These are phyloP conservation scores for Pisolithus microcarpus DNA, from an alignment of 768 basidiomycete species.

Conservation along the genomic window DNA sequence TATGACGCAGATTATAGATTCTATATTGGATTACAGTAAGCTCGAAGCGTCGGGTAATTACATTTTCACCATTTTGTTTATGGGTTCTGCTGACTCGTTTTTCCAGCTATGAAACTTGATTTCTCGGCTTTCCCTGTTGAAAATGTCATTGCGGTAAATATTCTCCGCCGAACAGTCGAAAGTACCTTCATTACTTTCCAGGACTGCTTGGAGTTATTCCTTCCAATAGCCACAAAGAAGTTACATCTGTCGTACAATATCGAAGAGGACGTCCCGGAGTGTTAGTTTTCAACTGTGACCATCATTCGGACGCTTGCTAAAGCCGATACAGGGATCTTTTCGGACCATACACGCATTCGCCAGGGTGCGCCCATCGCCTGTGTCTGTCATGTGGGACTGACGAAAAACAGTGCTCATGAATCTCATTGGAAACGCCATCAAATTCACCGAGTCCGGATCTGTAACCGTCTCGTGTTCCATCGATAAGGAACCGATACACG, in stretches of 20 bases:
- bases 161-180: not conserved
- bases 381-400: not conserved
- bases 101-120: slow-evolving; percentile 60
- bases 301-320: not conserved
- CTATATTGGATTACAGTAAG: slow-evolving; percentile 74
- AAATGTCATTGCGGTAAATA: slow-evolving; percentile 59
- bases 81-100: not conserved
- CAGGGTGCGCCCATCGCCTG: slow-evolving; percentile 39
- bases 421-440: slow-evolving; percentile 69
- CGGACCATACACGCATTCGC: slow-evolving; percentile 67
- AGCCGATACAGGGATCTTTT: slow-evolving; percentile 47
- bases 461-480: slow-evolving; percentile 57
- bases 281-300: slow-evolving; percentile 28
- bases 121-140: slow-evolving; percentile 60
- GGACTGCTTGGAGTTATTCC: slow-evolving; percentile 73
- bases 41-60: slow-evolving; percentile 60
- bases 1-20: slow-evolving; percentile 60
- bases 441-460: slow-evolving; percentile 59
- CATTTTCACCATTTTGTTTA: not conserved
- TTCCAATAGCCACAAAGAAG: slow-evolving; percentile 71
- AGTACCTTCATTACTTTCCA: slow-evolving; percentile 12
- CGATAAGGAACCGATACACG: slow-evolving; percentile 30
- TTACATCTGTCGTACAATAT: slow-evolving; percentile 70
- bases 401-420: slow-evolving; percentile 58
- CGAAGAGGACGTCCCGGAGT: slow-evolving; percentile 56